Evolutionary conservation across 179 eudicot genomes (phyloP).

Genomic region (Beta lomatogona): DNA sequence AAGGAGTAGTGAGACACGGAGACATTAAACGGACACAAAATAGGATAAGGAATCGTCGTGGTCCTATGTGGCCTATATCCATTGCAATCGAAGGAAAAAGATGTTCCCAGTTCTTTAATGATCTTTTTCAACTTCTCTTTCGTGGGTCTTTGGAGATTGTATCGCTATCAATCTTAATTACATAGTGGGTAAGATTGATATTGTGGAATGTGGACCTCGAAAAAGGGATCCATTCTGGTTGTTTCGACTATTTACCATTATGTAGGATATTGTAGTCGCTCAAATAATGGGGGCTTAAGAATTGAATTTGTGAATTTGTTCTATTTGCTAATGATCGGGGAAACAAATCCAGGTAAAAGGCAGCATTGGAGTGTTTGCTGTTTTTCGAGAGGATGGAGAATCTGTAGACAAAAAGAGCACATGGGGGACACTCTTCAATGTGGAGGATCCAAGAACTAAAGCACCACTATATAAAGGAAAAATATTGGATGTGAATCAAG

Average conservation of each 20-base stretch:
- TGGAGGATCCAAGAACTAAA: conserved; percentile 82
- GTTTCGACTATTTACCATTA: too few relatives aligned
- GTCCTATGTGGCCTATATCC: background rate
- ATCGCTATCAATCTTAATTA: background rate
- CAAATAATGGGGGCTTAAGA: background rate
- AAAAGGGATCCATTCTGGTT: background rate
- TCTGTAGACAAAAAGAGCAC: conserved; percentile 61
- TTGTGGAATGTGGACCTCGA: background rate
- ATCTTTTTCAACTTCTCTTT: background rate
- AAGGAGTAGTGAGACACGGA: background rate
- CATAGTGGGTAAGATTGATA: background rate
- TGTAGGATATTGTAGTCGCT: background rate
- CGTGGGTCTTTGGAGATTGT: background rate
- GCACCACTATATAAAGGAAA: conserved; percentile 67
- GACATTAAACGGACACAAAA: background rate
- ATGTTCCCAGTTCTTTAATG: background rate
- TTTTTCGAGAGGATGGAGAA: conserved; percentile 67
- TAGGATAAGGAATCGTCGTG: background rate
- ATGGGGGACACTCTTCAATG: conserved; percentile 76
- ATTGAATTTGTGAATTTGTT: background rate
- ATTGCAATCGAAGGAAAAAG: background rate
- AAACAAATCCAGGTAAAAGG: conserved; percentile 34
- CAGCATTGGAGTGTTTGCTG: conserved; percentile 65
- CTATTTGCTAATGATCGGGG: background rate
- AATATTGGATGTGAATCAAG: conserved; percentile 76